Evolutionary conservation across 1,284 basidiomycete genomes (phyloP), one percentile per base, ranked within the genome.

Genomic region (Schizophyllum commune): DNA sequence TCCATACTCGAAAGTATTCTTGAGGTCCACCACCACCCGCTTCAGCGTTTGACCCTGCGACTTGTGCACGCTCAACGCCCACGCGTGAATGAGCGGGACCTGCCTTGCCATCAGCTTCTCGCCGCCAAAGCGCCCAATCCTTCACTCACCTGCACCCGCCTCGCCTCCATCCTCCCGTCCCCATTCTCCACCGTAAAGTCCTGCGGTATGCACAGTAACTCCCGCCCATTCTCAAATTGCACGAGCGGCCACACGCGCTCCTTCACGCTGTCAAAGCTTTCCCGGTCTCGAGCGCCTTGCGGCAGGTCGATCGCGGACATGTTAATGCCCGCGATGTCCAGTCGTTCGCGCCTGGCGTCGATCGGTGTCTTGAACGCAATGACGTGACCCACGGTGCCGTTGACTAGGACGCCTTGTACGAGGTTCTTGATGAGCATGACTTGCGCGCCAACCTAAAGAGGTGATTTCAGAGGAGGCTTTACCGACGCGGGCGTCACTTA

Each of bases 11-110:
- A 96, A 93, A 0, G 79, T 85, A 47, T 78, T 76, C 32, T 68
- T 69, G 19, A 92, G 75, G 68, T 91, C 82, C 0, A 92, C 84
- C 62, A 84, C 85, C 19, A 94, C 90, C 15, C 91, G 79, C 60
- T 92, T 83, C 20, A 95, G 72, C 0, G 88, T 94, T 71, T 93
- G 91, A 0, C 91, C 91, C 70, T 94, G 92, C 1, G 88, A 87
- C 71, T 96, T 95, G 73, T 94, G 93, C 21, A 95, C 86, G 62
- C 89, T 91, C 69, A 91, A 75, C 0, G 91, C 89, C 88, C 89
- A 92, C 0, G 90, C 85, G 2, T 92, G 77, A 59, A 93, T 92
- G 21, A 94, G 73, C 0, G 90, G 91, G 15, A 92, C 74, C 83
- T 92, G 59, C 53, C n/a, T 55, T 54, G n/a, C 8, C 57, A 57